Conservation (phyloP, 164 flowering plant species). For the Chloranthus sessilifolius region DNA sequence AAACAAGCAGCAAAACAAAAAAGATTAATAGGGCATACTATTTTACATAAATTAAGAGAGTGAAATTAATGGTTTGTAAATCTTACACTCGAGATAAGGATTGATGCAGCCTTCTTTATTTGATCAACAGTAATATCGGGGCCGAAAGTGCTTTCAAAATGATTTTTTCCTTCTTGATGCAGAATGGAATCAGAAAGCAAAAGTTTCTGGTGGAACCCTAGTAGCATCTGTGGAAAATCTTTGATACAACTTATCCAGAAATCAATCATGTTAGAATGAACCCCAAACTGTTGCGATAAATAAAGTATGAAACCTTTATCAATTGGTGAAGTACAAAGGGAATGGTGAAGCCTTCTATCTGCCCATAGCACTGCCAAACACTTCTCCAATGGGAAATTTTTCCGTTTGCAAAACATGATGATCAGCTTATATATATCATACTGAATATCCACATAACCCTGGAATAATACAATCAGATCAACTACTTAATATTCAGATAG, state of each 20-base stretch:
- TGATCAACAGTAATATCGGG: constrained; percentile 14
- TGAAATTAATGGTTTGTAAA: not conserved
- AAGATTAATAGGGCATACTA: constrained; percentile 3
- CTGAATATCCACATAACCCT: constrained; percentile 57
- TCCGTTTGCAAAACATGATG: constrained; percentile 41
- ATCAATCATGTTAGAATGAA: constrained; percentile 27
- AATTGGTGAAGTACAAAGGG: constrained; percentile 69
- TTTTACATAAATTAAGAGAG: not conserved
- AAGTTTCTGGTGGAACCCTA: constrained; percentile 61
- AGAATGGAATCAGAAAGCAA: constrained; percentile 21
- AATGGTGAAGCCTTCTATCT: constrained; percentile 70
- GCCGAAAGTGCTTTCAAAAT: constrained; percentile 17
- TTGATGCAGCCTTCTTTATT: constrained; percentile 39
- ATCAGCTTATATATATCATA: constrained; percentile 44
- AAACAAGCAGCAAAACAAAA: constrained; percentile 10
- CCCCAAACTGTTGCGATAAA: constrained; percentile 47
- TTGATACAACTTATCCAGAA: constrained; percentile 61
- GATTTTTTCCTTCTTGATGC: constrained; percentile 14
- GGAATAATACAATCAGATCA: constrained; percentile 14
- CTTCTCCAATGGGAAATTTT: constrained; percentile 39
- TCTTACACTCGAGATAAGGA: constrained; percentile 58
- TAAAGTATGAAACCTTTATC: constrained; percentile 41
- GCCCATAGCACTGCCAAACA: constrained; percentile 59
- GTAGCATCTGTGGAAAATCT: constrained; percentile 30
- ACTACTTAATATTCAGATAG: not conserved